Conservation (phyloP, 805 yeast species). For the Wickerhamomyces alni region DNA sequence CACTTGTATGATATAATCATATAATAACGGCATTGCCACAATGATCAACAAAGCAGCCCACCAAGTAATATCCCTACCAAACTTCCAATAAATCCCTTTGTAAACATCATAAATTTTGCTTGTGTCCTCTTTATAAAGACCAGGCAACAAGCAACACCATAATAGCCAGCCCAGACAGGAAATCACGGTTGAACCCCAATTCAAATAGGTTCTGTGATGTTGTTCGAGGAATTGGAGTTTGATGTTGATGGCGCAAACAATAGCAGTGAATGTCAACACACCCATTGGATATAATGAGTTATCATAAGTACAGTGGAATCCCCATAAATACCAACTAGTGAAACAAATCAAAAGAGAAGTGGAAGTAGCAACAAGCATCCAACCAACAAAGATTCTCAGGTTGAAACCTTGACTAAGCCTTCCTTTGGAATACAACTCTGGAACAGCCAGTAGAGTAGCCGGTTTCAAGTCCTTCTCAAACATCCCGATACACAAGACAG, state of each 20-base stretch:
- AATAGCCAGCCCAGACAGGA: conserved; percentile 81
- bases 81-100: conserved; percentile 59
- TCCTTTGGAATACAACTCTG: conserved; percentile 81
- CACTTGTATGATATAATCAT: conserved; percentile 62
- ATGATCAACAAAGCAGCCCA: conserved; percentile 74
- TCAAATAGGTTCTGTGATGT: conserved; percentile 64
- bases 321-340: conserved; percentile 63
- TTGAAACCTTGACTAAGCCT: conserved; percentile 71
- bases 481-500: conserved; percentile 92
- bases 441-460: conserved; percentile 82
- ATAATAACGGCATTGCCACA: conserved; percentile 48
- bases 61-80: conserved; percentile 78
- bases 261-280: conserved; percentile 62
- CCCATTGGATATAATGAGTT: conserved; percentile 82
- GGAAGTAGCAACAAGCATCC: conserved; percentile 73
- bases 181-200: conserved; percentile 56
- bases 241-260: conserved; percentile 66
- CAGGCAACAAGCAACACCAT: conserved; percentile 78
- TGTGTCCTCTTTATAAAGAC: conserved; percentile 49
- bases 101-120: conserved; percentile 63
- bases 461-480: conserved; percentile 89
- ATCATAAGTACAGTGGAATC: conserved; percentile 58
- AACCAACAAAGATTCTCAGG: conserved; percentile 57
- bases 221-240: conserved; percentile 81
- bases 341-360: conserved; percentile 72